Base-by-base conservation (phyloP, 2,329 filamentous ascomycete species). In the Botrytis paeoniae region DNA sequence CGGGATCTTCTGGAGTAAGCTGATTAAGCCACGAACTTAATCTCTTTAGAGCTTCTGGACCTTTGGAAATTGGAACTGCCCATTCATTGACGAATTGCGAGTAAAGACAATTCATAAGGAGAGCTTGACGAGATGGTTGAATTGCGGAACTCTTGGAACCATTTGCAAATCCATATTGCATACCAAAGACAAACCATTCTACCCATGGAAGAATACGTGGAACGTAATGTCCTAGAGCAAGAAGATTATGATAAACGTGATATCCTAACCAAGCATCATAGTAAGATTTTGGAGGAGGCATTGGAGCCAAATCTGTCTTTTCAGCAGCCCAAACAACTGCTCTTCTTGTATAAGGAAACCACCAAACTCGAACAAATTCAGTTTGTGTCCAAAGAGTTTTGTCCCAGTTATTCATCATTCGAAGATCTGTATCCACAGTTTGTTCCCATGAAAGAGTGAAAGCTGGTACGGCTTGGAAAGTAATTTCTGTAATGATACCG, bases 1-100 rank as follows among this genome's bases (percentile, higher is more conserved):
- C 86, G 4, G 85, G 84, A 78, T 96, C 92, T 29, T 89, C 87
- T 69, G 93, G 84, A 0, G 82, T 81, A 64, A 89, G 83, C 70
- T 84, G 85, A 81, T 91, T 92, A 70, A 99, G 86, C 96, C 96
- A 99, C 65, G 93, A 92, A 57, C 91, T 93, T 20, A 99, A 87
- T 16, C 96, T 90, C 45, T 85, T 87, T 61, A 99, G 89, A 12
- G 94, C 95, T 82, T 98, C 95, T 22, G 95, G 95, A 0, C 96
- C 96, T 77, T 92, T 92, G 75, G 89, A 85, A 1, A 99, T 86
- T 1, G 96, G 95, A 10, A 99, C 87, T 0, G 95, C 95, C 96
- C 96, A 99, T 82, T 99, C 96, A 82, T 99, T 98, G 76, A 99
- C 96, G 79, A 94, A 97, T 81, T 99, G 96, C n/a, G 93, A 95